Conservation (phyloP, 805 yeast species). For the Candida rishiriensis region DNA sequence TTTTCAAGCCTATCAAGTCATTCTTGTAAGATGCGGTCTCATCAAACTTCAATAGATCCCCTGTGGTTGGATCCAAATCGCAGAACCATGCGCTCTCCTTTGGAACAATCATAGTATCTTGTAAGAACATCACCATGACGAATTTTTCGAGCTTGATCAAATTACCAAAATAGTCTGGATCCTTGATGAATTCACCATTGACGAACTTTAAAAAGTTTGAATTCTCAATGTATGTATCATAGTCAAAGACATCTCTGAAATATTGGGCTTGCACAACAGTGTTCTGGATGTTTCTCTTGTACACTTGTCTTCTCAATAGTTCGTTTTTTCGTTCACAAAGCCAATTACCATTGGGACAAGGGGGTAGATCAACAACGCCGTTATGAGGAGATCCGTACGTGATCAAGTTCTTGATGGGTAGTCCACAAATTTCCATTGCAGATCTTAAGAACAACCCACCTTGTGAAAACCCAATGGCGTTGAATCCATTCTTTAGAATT, state of each 20-base stretch:
- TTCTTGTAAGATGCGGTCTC: constrained; percentile 46
- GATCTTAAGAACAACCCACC: constrained; percentile 80
- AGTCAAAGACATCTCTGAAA: constrained; percentile 53
- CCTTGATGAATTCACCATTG: constrained; percentile 52
- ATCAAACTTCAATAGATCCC: constrained; percentile 39
- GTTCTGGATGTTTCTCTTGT: constrained; percentile 52
- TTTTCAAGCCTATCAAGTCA: constrained; percentile 57
- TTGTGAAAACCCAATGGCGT: constrained; percentile 76
- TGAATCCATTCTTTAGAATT: constrained; percentile 52
- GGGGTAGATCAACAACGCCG: constrained; percentile 67
- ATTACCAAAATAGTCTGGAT: constrained; percentile 36
- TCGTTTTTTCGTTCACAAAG: constrained; percentile 52
- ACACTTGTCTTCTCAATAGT: constrained; percentile 54
- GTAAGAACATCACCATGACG: constrained; percentile 53
- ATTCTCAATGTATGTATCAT: constrained; percentile 48
- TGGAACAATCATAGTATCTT: constrained; percentile 70
- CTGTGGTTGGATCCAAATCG: constrained; percentile 45
- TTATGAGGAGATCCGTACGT: constrained; percentile 83
- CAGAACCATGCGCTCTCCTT: constrained; percentile 66
- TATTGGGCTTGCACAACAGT: constrained; percentile 69
- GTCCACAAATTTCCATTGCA: constrained; percentile 54
- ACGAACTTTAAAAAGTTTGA: constrained; percentile 60
- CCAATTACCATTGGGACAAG: constrained; percentile 53
- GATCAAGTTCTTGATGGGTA: constrained; percentile 46
- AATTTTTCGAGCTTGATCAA: constrained; percentile 44